Conservation (phyloP, 148 eudicot genomes). For the Dianthus caryophyllus region DNA sequence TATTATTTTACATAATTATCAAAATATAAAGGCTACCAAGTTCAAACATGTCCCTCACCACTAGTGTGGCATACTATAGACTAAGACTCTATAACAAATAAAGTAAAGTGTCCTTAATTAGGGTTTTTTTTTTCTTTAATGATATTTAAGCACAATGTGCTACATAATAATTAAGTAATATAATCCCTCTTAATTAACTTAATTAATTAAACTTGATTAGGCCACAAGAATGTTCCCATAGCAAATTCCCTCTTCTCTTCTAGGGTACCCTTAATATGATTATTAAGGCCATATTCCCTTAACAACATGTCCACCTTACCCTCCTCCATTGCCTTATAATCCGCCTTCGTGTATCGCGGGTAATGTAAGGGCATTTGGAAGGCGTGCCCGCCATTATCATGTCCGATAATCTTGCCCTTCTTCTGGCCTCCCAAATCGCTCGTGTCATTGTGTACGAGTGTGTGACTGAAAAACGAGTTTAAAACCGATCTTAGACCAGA, state of each 20-base stretch:
- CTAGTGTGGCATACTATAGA: not conserved
- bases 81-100: too few species aligned
- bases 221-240: slow-evolving; percentile 31
- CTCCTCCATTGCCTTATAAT: slow-evolving; percentile 39
- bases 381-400: not conserved
- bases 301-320: slow-evolving; percentile 36
- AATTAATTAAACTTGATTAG: slow-evolving; percentile 18
- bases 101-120: too few species aligned
- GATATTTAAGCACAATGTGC: too few species aligned
- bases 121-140: too few species aligned
- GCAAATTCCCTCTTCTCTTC: slow-evolving; percentile 35
- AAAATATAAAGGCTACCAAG: too few species aligned
- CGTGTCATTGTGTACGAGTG: slow-evolving; percentile 4
- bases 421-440: not conserved
- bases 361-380: slow-evolving; percentile 41
- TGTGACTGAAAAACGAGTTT: slow-evolving; percentile 18
- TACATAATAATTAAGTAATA: not conserved
- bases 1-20: too few species aligned
- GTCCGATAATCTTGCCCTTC: not conserved
- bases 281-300: slow-evolving; percentile 31
- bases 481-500: slow-evolving; percentile 21
- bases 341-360: slow-evolving; percentile 31
- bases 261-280: slow-evolving; percentile 26
- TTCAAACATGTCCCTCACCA: not conserved
- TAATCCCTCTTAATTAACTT: not conserved